A percentile compares a stretch with the other conserved stretches of the same genome.
These are phyloP conservation scores for Colletotrichum nymphaeae DNA, from an alignment of 2,329 filamentous ascomycete species.

Conservation along the genomic window DNA sequence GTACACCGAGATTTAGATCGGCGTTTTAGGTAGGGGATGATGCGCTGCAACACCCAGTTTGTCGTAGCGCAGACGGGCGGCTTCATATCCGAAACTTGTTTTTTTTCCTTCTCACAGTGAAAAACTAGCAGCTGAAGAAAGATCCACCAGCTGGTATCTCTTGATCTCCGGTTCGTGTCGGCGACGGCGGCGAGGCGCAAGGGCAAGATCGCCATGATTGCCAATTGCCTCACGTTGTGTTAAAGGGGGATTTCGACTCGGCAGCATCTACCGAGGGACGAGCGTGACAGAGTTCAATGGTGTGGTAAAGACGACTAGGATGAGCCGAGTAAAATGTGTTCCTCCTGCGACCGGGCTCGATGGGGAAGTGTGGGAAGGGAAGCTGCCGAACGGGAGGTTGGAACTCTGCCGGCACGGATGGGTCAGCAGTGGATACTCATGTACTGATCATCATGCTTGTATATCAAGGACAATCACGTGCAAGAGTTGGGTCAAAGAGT, in stretches of 20 bases:
- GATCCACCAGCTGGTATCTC: neutral
- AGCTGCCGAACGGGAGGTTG: neutral
- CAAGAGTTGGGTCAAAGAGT: neutral
- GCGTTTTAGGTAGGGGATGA: neutral
- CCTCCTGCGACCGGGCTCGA: neutral
- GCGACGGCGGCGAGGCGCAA: neutral
- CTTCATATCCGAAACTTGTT: constrained; percentile 3
- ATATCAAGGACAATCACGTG: neutral
- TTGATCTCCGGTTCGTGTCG: neutral
- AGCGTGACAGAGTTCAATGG: constrained; percentile 5
- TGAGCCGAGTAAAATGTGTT: neutral
- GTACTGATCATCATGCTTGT: neutral
- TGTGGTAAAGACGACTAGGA: neutral
- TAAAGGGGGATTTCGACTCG: constrained; percentile 1
- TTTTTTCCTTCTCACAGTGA: neutral
- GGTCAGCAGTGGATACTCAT: neutral
- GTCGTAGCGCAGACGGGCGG: constrained; percentile 12
- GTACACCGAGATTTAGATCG: constrained; percentile 17
- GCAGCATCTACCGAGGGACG: neutral
- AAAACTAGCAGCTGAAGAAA: neutral
- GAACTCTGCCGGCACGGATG: neutral
- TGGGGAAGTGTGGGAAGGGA: neutral
- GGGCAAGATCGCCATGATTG: neutral
- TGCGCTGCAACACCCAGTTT: neutral
- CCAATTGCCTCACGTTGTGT: constrained; percentile 1